These are phyloP conservation scores for Moesziomyces sp. DNA, from an alignment of 1,284 basidiomycete genomes.

Conservation along the genomic window DNA sequence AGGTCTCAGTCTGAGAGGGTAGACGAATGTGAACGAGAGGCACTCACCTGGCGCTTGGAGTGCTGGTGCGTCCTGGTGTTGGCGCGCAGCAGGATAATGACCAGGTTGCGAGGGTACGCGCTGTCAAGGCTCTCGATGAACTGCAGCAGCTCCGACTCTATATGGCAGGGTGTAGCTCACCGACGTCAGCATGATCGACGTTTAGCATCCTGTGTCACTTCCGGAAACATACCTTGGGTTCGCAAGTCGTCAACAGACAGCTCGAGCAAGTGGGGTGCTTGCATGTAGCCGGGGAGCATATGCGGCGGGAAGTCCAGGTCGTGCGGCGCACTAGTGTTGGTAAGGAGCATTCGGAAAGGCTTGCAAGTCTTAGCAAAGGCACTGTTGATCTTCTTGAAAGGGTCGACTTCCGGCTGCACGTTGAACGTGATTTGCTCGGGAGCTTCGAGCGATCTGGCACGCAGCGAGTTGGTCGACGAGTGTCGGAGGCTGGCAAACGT, in stretches of 20 bases:
- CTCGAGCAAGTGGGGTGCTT: not conserved
- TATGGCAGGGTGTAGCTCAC: not conserved
- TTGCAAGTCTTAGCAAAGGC: not conserved
- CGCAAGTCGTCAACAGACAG: slow-evolving; percentile 15
- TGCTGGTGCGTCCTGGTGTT: slow-evolving; percentile 1
- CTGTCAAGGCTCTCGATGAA: slow-evolving; percentile 23
- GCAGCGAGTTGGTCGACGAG: slow-evolving; percentile 24
- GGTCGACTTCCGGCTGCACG: slow-evolving; percentile 1
- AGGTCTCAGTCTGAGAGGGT: not conserved
- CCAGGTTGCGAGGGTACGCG: slow-evolving; percentile 25
- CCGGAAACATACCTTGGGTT: slow-evolving; percentile 15
- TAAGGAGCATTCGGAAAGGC: not conserved
- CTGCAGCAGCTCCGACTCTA: slow-evolving; percentile 19
- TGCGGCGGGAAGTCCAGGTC: not conserved
- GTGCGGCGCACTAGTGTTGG: too few relatives aligned
- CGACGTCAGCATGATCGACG: too few relatives aligned
- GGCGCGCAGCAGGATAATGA: slow-evolving; percentile 14
- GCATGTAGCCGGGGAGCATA: not conserved
- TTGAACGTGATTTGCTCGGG: slow-evolving; percentile 44
- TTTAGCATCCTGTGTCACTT: too few relatives aligned
- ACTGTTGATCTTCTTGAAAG: not conserved
- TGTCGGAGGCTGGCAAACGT: slow-evolving; percentile 34
- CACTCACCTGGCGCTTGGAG: slow-evolving; percentile 40
- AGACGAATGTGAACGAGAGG: not conserved
- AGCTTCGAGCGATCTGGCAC: slow-evolving; percentile 34